Conservation (phyloP, 495 filamentous ascomycete species). For the Penicillium canariense region DNA sequence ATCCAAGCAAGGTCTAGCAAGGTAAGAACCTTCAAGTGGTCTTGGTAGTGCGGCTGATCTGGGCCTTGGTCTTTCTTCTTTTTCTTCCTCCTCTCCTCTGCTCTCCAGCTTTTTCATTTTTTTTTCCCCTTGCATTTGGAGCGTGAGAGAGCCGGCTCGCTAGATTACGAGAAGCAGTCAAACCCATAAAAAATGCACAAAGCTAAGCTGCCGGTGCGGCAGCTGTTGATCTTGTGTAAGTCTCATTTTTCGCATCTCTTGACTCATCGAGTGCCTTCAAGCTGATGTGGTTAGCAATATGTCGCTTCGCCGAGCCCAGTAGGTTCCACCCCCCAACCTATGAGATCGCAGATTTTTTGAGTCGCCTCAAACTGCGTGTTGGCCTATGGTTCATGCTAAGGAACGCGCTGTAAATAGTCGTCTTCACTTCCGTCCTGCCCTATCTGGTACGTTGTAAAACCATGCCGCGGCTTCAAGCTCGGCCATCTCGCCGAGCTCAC, state of each 20-base stretch:
- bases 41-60: too few relatives aligned
- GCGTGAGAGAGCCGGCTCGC: background rate
- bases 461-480: background rate
- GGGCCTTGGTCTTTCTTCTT: background rate
- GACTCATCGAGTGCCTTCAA: background rate
- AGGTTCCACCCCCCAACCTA: constrained; percentile 18
- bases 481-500: constrained; percentile 1
- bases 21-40: too few relatives aligned
- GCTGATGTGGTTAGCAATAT: constrained; percentile 44
- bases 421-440: constrained; percentile 80
- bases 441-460: constrained; percentile 57
- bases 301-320: constrained; percentile 80
- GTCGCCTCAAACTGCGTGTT: too few relatives aligned
- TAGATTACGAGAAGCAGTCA: background rate
- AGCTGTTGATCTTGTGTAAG: constrained; percentile 64
- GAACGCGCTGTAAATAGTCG: constrained; percentile 41
- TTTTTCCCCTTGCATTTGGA: background rate
- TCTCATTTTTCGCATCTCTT: constrained; percentile 8
- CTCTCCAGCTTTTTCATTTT: background rate
- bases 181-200: constrained; percentile 27
- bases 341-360: too few relatives aligned
- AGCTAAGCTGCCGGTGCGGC: constrained; percentile 48
- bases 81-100: background rate
- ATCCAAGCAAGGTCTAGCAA: too few relatives aligned
- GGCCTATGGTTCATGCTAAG: too few relatives aligned